Base-by-base conservation (phyloP, 176 grass and related monocot genomes). In the Musa itinerans region DNA sequence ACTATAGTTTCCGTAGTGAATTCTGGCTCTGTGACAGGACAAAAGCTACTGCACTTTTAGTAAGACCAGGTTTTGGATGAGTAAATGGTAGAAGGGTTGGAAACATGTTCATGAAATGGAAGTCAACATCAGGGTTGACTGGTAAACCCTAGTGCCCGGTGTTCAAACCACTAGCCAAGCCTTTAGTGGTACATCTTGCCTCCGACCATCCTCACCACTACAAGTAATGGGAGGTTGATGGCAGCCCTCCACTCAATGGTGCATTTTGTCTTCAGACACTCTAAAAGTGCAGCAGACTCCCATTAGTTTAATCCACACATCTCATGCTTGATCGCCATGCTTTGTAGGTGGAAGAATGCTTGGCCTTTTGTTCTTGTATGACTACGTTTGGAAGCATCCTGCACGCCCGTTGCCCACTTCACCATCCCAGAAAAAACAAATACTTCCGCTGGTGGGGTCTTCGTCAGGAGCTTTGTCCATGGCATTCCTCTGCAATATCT, bases 141-240 rank as follows among this genome's bases (percentile, higher is more conserved):
- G 43, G 67, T 69, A 20, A 69, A 12, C 34, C 34, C 5, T 50
- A 69, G 68, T 70, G 68, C 34, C 11, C 11, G 50, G 34, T 70
- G 34, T 16, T 51, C 68, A 70, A 70, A 10, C 34, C 68, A 70
- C 68, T 49, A 69, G 16, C 66, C 51, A 52, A 17, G 17, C 17
- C 50, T 70, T 70, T 11, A 52, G 43, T 70, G 68, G 68, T 25
- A 34, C 68, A 34, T 70, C 13, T 43, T 16, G 43, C 34, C 65
- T 68, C 25, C 65, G 20, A 70, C 68, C 50, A 70, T 70, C 68
- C 68, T n/a, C 34, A 51, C 68, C 68, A 70, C 68, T 70, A 51
- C n/a, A 3, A 14, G 17, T 61, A 61, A 61, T 61, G 68, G 68
- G 43, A 43, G 6, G 34, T 50, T 50, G 43, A 51, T 50, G 68